Evolutionary conservation across 192 early-diverging fungal genomes (phyloP), one percentile per base, ranked within the genome.

Genomic region (Backusella luteola): DNA sequence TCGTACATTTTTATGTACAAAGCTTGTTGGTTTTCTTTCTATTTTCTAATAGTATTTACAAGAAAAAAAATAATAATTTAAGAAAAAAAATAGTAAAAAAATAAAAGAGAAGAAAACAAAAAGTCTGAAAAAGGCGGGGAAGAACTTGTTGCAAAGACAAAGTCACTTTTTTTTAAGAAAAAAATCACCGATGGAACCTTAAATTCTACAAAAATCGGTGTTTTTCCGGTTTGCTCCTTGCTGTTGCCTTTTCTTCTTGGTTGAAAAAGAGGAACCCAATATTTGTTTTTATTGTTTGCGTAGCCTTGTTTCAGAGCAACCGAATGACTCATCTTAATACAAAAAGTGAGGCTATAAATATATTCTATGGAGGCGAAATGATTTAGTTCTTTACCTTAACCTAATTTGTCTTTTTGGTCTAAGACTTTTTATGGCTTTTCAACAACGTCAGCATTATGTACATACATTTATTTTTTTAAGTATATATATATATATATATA

Each of bases 1-100:
- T 63, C 56, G 56, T 63, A 63, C 56, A 63, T 63, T 63, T 56
- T 63, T 63, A 63, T 63, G 56, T 63, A 63, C 56, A 63, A 29
- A 49, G n/a, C 15, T 49, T 49, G 46, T 49, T 49, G 46, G 4
- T 49, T 49, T 49, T 49, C 56, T 63, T 59, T 63, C 56, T 63
- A 63, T 29, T 9, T 63, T 63, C 56, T 63, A 63, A 63, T 63
- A 63, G 26, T 63, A 63, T 63, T 63, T 63, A 63, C 56, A 63
- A 63, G 26, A 26, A 63, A 63, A 63, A 59, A 63, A 63, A 14
- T 3, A 59, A 59, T 32, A 29, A 63, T 39, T 39, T 39, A 39
- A 39, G 38, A 39, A 39, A 39, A 39, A 56, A 21, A 56, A 21
- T 56, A 56, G 53, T 8, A 56, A 56, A 56, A 32, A 56, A 9